Evolutionary conservation across 2,329 filamentous ascomycete genomes (phyloP), one percentile per base, ranked within the genome.

Genomic region (Sporothrix mexicana): DNA sequence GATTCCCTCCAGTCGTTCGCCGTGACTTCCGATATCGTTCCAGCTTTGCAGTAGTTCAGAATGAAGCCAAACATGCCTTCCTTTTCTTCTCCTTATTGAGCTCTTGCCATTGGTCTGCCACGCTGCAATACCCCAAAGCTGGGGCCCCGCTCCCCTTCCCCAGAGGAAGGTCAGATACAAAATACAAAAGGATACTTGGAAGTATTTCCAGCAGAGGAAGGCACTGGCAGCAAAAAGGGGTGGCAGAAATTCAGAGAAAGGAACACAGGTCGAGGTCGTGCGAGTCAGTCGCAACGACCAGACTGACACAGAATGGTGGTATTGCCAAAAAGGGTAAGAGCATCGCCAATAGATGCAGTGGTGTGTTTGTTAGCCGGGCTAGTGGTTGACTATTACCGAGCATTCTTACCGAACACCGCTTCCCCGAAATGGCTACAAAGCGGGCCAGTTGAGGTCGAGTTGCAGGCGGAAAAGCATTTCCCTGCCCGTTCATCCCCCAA

Each of bases 351-450:
- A 36, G 30, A 6, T 30, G 3, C 30, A 36, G 30, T 36, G 30
- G 30, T 36, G 30, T 36, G 30, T 4, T 7, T 25, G 41, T 47
- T 49, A 66, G 61, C 61, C 61, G 43, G 43, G 43, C 43, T 49
- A 49, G 43, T 66, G 62, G 59, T 12, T 66, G 62, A 25, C 62
- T 66, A 30, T 66, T 66, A 12, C 62, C 62, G 62, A 66, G 62
- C 43, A 23, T 15, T 66, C n/a, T 45, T 9, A 15, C 62, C 62
- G 62, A 66, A 66, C 62, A 66, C 62, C 62, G 62, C 62, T 47
- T 66, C 43, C 62, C 43, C 43, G 36, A 64, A 43, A 23, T 66
- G 62, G 57, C 17, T 3, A 5, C 30, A 36, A 36, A 36, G 30
- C 5, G 30, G 30, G 30, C 7, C 30, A 13, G 13, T 6, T 62